Base-by-base conservation (phyloP, 2,329 filamentous ascomycete species). In the Paramyrothecium roridum region DNA sequence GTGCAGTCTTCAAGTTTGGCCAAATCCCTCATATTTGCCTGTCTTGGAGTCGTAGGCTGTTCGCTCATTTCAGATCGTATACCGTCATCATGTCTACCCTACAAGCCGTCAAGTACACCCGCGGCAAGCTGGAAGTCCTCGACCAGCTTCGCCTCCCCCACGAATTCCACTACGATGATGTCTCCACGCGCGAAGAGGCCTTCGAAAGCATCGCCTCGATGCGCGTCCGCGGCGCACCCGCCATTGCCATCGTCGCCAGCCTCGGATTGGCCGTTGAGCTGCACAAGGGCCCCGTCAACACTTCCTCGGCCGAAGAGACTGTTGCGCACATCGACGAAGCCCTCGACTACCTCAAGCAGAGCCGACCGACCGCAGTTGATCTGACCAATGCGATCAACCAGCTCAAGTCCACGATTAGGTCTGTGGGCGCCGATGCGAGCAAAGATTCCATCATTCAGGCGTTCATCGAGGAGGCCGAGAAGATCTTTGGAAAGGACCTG, bases 181-280 rank as follows among this genome's bases (percentile, higher is more conserved):
- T 93, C 53, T 80, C 80, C 30, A 89, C 83, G 12, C 83, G 86
- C 59, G 82, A 87, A 63, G 88, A 91, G 73, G 90, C 89, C 40
- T 95, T 91, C 75, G 87, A 91, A 69, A 90, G 88, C 65, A 95
- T 95, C 74, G 86, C 85, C 64, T 82, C 88, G 17, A 95, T 95
- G 90, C 76, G 86, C 50, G 85, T 88, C 8, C 85, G 90, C 65
- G 91, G 74, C 34, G 95, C 95, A 6, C 95, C 95, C 1, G 95
- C 95, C 48, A 99, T 99, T 70, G 95, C 95, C 48, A 98, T 99
- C 61, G 95, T 99, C n/a, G 95, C 95, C 21, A 90, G 90, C 20
- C 82, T 99, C 34, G 88, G 90, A 2, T 83, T 97, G 37, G 93
- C 92, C 1, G 90, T 96, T 10, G 93, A 98, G 71, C 75, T 98